Evolutionary conservation across 2,329 filamentous ascomycete genomes (phyloP), one percentile per base, ranked within the genome.

Genomic region (Fusarium vanettenii): DNA sequence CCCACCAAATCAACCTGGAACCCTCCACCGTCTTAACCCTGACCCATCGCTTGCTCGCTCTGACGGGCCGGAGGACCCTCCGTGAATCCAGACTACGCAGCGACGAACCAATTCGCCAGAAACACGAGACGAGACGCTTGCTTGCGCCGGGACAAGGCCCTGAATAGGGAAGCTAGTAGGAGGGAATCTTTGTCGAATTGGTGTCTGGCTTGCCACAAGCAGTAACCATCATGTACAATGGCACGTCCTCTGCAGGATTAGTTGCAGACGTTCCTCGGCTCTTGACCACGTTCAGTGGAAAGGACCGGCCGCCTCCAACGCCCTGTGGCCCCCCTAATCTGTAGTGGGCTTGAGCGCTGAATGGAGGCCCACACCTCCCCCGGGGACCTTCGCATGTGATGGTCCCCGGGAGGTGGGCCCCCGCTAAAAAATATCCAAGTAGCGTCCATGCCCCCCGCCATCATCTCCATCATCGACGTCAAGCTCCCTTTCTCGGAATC

Each of bases 391-490:
- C 66, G 76, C 78, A 79, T 79, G 78, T 79, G 78, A 79, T 66
- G 71, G 27, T 31, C 48, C 48, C 48, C 48, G 60, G 31, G 39
- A 67, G 63, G 66, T 69, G 70, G 65, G 74, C 72, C 74, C 76
- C 78, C 81, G 74, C 76, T 74, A 70, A 71, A 76, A 81, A 79
- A 79, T 81, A 76, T 76, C 71, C 80, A 82, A 81, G 79, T 80
- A 82, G 43, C 63, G 73, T 62, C 79, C 73, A 75, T 74, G 66
- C 75, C 79, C 48, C 79, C 80, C 79, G 74, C 76, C 57, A 70
- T 25, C 43, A 48, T 75, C 67, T 64, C 43, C 20, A 41, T 64
- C 45, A 39, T 67, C 62, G 73, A 77, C 75, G 67, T 72, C 70
- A 73, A 77, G 66, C 64, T 74, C 56, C 57, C n/a, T 56, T 59